phyloP scores from a whole-genome alignment of 371 early-diverging fungal species.

The Conidiobolus incongruus region DNA sequence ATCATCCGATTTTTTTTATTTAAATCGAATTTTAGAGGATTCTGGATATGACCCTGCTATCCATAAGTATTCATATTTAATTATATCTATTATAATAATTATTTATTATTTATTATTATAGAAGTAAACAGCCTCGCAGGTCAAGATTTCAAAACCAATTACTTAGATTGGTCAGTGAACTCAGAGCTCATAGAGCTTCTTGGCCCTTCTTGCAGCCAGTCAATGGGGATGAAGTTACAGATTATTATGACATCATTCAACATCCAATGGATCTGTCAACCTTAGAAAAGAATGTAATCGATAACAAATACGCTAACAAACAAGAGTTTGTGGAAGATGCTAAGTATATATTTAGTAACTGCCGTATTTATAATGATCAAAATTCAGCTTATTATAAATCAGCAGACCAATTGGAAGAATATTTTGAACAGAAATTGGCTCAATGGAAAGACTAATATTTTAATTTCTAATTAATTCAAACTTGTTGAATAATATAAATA shows the following conservation, averaged over 20 bases:
- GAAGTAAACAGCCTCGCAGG: background rate
- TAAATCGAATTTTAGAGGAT: background rate
- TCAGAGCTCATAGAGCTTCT: conserved; percentile 24
- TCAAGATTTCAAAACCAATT: conserved; percentile 1
- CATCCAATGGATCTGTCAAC: conserved; percentile 23
- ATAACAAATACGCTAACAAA: conserved; percentile 17
- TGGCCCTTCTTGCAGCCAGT: conserved; percentile 67
- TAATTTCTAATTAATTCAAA: too few relatives aligned
- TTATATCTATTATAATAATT: too few relatives aligned
- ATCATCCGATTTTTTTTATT: background rate
- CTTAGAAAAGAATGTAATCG: conserved; percentile 29
- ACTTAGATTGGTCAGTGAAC: background rate
- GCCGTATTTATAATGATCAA: conserved; percentile 43
- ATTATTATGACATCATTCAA: conserved; percentile 19
- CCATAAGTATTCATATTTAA: background rate
- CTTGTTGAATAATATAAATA: too few relatives aligned
- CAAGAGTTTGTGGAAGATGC: conserved; percentile 36
- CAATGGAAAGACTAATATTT: conserved; percentile 1
- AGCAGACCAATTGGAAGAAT: conserved; percentile 35
- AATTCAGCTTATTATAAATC: conserved; percentile 43
- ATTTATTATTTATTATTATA: background rate
- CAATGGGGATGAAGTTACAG: conserved; percentile 42
- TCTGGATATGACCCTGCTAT: conserved; percentile 2
- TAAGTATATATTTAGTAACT: conserved; percentile 34
- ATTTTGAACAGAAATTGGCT: conserved; percentile 29